Base-by-base conservation (phyloP, 2,329 filamentous ascomycete genomes). In the Apiospora saccharicola region DNA sequence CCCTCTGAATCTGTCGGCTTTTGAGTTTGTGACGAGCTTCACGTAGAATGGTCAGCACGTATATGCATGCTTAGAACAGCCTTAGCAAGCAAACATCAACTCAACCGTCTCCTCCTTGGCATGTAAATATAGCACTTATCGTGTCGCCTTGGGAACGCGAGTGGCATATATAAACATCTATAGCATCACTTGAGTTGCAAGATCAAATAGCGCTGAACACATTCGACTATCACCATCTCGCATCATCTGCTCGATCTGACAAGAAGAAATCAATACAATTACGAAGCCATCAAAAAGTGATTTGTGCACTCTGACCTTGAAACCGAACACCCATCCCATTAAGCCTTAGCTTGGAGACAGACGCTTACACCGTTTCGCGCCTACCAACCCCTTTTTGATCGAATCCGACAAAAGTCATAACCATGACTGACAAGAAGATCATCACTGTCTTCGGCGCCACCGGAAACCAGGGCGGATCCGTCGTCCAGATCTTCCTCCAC, bases 401-500 rank as follows among this genome's bases (percentile, higher is more conserved):
- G 34, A 41, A 22, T 16, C 34, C 41, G 24, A 30, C n/a, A 44
- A 22, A 41, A 41, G 1, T 10, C 26, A 4, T 22, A 30, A 37
- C 67, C 6, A 80, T 77, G 78, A 44, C 78, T 70, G 71, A 57
- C 24, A 78, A 80, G 74, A 87, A 86, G 75, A 81, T 88, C 76
- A 83, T 90, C 77, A 86, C 86, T 64, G 83, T 91, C 16, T 87
- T 91, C 75, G 89, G 89, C 41, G 86, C 89, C 61, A 91, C 89
- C 24, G 89, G 90, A 72, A 86, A 87, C 72, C 90, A 92, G 80
- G 90, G 90, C 68, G 86, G 87, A 74, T 88, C 87, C 12, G 83
- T 91, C 67, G 85, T 89, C 69, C 34, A 81, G 83, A 76, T 79
- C 3, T 83, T 83, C 74, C 75, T 83, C 53, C 76, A 76, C 49